Percentiles rank a stretch among this genome's conserved stretches.
These are phyloP conservation scores for Scytalidium lignicola DNA, from an alignment of 2,329 filamentous ascomycete species.

Conservation along the genomic window DNA sequence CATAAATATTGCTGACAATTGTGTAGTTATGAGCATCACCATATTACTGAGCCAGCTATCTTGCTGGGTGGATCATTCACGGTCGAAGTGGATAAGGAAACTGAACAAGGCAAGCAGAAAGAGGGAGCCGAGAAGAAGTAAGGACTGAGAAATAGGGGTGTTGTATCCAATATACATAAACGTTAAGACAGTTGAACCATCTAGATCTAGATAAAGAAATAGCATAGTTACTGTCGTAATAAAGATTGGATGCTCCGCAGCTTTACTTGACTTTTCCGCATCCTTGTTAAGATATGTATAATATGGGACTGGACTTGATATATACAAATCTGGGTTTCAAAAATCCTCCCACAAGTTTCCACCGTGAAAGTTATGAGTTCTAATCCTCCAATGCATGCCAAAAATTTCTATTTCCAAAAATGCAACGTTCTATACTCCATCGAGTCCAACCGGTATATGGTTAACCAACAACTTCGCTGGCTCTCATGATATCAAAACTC, in stretches of 20 bases:
- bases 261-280: no score
- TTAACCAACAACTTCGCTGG: no score
- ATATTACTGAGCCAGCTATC: conserved; percentile 72
- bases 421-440: no score
- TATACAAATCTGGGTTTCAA: no score
- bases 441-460: no score
- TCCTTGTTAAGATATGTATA: no score
- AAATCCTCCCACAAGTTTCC: no score
- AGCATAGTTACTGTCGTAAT: not conserved
- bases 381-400: no score
- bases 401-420: no score
- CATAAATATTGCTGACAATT: not conserved
- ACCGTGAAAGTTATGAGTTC: no score
- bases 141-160: not conserved
- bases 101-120: not conserved
- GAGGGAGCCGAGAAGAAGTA: not conserved
- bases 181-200: not conserved
- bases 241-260: no score
- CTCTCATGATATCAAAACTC: conserved; percentile 33
- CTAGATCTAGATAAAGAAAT: not conserved
- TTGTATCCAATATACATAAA: not conserved
- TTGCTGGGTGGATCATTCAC: conserved; percentile 61
- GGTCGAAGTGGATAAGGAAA: conserved; percentile 17
- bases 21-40: conserved; percentile 71
- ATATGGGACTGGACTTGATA: no score